Base-by-base conservation (phyloP, 257 asterid species). In the Fraxinus anomala region DNA sequence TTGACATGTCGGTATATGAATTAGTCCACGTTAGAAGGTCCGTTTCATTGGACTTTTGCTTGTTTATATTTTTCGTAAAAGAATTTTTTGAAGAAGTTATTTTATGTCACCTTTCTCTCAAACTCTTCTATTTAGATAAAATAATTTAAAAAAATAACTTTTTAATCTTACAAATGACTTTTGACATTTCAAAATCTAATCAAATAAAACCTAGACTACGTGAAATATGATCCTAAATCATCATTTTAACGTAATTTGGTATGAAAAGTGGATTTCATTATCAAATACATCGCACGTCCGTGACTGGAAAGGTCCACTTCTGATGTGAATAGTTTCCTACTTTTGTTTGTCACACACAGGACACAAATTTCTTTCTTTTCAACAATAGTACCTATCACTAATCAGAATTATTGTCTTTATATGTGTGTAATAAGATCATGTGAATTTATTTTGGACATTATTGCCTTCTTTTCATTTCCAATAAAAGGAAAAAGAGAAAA, bases 361-460 rank as follows among this genome's bases (percentile, higher is more conserved):
- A 23, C 13, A 7, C 6, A 61, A 17, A 16, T 49, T 49, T 3
- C 19, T 13, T 3, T 14, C 4, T 14, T 47, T 47, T 47, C n/a
- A 3, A 14, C 7, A 16, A 47, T 1, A 16, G 21, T 47, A 47
- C 21, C n/a, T 47, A 47, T 47, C 59, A 47, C 21, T 47, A 16
- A 47, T 47, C 59, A 47, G 21, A 16, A 47, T 61, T 11, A 13
- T 24, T 61, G 68, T 61, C 68, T 61, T 61, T 24, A 8, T 24
- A 19, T 68, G 42, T 51, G 11, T 47, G 68, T 73, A 0, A 14
- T 26, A 51, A 76, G 42, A 42, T 81, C 87, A 73, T 83, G 89
- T 86, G 89, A 86, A 79, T 75, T 66, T 81, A 12, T 81, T 81
- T 86, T 83, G 89, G 87, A 83, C 82, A 36, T 44, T 54, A 28